These are phyloP conservation scores for Oryza meyeriana DNA, from an alignment of 176 grass and related monocot genomes.

Conservation along the genomic window DNA sequence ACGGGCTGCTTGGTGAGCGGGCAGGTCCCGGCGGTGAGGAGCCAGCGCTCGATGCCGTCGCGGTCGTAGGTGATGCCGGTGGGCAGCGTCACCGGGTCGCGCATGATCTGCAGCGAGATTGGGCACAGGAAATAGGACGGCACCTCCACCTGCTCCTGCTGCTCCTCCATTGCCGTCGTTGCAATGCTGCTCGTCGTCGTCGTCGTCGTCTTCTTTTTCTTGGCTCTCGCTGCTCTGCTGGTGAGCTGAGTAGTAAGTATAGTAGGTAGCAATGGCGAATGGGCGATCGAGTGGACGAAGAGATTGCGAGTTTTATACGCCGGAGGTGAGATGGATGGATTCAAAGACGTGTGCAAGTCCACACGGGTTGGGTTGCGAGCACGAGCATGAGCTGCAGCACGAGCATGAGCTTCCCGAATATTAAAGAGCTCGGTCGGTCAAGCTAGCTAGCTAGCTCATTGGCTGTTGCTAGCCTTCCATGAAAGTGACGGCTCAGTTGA, in stretches of 20 bases:
- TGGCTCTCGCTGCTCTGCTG: not conserved
- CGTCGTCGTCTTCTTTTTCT: not conserved
- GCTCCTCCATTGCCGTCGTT: constrained; percentile 16
- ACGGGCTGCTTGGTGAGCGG: constrained; percentile 73
- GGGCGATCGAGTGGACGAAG: not conserved
- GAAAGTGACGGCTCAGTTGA: not conserved
- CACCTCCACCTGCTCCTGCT: constrained; percentile 33
- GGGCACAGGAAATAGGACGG: constrained; percentile 80
- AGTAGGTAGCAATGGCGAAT: not conserved
- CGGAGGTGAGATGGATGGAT: not conserved
- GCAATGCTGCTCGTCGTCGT: not conserved
- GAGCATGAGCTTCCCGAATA: constrained; percentile 3
- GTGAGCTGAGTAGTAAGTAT: not conserved
- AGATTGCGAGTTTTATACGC: not conserved
- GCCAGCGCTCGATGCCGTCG: constrained; percentile 77
- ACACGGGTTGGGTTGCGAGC: not conserved
- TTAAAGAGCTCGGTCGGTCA: not conserved
- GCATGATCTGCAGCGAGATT: constrained; percentile 74
- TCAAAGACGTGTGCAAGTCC: constrained; percentile 39
- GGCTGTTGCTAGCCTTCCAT: constrained; percentile 15
- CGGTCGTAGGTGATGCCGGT: constrained; percentile 96
- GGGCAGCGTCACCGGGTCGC: constrained; percentile 73
- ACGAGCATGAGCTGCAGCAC: too few species aligned
- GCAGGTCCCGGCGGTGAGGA: constrained; percentile 55
- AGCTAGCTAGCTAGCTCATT: not conserved